Conservation (phyloP, 73 alveolate genomes). For the Paramecium tetraurelia region DNA sequence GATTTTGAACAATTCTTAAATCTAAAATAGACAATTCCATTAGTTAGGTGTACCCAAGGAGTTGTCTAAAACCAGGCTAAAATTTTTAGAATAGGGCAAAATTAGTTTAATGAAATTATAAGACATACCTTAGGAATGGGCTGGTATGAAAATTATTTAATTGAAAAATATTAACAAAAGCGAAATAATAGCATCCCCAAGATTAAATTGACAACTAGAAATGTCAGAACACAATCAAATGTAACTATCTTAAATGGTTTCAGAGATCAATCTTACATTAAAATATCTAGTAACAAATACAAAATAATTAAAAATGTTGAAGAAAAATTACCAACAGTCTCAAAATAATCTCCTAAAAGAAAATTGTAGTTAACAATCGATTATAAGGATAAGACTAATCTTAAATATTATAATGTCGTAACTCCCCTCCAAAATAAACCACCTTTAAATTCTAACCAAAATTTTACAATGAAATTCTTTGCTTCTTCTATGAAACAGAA, state of each 20-base stretch:
- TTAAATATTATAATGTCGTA: background rate
- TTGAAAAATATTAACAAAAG: background rate
- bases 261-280: background rate
- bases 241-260: background rate
- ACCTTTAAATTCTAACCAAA: background rate
- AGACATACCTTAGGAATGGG: background rate
- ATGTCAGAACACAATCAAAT: background rate
- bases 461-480: background rate
- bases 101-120: background rate
- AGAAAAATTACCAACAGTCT: background rate
- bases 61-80: background rate
- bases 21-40: background rate
- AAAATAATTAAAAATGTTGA: background rate
- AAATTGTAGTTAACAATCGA: background rate
- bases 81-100: background rate
- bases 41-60: background rate
- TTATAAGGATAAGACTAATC: background rate
- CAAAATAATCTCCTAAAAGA: slow-evolving; percentile 1
- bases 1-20: background rate
- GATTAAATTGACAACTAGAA: background rate
- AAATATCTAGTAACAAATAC: background rate
- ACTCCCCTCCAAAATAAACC: background rate
- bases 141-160: background rate
- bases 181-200: background rate
- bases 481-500: background rate